Base-by-base conservation (phyloP, 768 basidiomycete species). In the Antrodiella citrinella region DNA sequence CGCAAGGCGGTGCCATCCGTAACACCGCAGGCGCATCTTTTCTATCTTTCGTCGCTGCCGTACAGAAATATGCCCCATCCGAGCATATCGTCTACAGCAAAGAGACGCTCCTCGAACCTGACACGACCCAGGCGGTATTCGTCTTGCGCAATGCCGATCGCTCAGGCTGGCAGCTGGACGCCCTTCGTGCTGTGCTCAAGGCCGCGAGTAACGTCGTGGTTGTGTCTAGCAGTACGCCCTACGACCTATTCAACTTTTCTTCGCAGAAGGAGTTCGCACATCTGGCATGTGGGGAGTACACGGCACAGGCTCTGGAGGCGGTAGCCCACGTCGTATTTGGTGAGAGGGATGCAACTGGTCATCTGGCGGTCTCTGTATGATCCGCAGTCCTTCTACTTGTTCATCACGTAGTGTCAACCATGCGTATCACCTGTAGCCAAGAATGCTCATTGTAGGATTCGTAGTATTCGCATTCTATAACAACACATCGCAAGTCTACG, bases 221-320 rank as follows among this genome's bases (percentile, higher is more conserved):
- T 12, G 53, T 86, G 0, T 73, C 79, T 18, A 82, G 78, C 30
- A 82, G 82, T 58, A 77, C 73, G n/a, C 84, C 84, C 23, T 86
- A 85, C 55, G 83, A 86, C 53, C 50, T 82, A 10, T 64, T 71
- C 12, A 64, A 59, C 7, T 56, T 63, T 12, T 51, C 39, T 3
- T 59, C 65, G 10, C 52, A 56, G 4, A 62, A 63, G 0, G 65
- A 42, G 3, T 53, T 57, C 4, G 52, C 68, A 20, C 77, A 72
- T 26, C 54, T 84, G 2, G 74, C 69, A 15, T 77, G 76, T 40
- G 83, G 79, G 60, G 83, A 86, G 61, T 80, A 76, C 52, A 84
- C 82, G 1, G 54, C 61, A 1, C 63, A 69, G 0, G 83, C 76
- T 4, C 59, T 85, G 53, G 71, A 69, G 26, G 69, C 70, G 0